These are phyloP conservation scores for Monocercomonoides exilis DNA, from an alignment of 78 protist genomes.

Conservation along the genomic window DNA sequence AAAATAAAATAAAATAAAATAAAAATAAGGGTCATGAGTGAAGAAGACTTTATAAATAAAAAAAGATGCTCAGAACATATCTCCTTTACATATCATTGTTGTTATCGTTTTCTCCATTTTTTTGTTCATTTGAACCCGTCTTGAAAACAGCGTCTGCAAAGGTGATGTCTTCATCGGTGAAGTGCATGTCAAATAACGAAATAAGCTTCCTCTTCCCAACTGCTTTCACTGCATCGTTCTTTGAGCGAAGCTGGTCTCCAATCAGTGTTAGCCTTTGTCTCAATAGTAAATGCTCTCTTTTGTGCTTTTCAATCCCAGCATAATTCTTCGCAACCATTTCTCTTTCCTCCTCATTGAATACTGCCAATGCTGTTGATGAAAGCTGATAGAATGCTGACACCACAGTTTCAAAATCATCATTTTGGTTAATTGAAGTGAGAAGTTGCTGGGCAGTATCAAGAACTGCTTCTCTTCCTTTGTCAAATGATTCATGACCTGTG, in stretches of 20 bases:
- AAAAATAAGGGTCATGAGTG: too few species aligned
- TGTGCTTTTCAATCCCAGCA: background rate
- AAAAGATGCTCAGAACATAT: too few species aligned
- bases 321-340: background rate
- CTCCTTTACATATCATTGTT: too few species aligned
- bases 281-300: background rate
- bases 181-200: background rate
- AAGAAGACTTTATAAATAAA: too few species aligned
- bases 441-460: background rate
- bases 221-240: background rate
- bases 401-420: background rate
- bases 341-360: background rate
- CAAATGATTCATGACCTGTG: background rate
- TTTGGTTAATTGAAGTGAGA: background rate
- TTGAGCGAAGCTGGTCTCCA: background rate
- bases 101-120: too few species aligned
- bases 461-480: background rate
- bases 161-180: background rate
- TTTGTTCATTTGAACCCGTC: too few species aligned
- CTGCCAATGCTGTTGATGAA: background rate
- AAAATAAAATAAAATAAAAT: too few species aligned
- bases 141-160: background rate
- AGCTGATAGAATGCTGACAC: background rate
- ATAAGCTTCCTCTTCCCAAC: background rate
- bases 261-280: background rate